Evolutionary conservation across 176 grass and related monocot genomes (phyloP).

Genomic region (Ensete glaucum): DNA sequence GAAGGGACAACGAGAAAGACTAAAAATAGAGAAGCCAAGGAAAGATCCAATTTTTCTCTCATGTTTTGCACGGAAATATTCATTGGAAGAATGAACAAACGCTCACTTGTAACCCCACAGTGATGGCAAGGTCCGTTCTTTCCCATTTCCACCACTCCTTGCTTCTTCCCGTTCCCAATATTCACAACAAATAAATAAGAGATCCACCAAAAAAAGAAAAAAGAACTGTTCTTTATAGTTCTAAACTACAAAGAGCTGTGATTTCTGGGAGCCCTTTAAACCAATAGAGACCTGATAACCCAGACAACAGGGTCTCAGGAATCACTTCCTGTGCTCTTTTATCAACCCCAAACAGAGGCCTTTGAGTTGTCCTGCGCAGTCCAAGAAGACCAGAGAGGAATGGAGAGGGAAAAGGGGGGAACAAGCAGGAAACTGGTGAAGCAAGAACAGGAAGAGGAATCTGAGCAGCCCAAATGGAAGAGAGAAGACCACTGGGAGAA

Average conservation of each 20-base stretch:
- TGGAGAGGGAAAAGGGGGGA: background rate
- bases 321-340: background rate
- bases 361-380: background rate
- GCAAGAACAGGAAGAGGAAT: background rate
- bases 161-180: conserved; percentile 14
- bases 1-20: background rate
- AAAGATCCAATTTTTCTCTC: conserved; percentile 7
- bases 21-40: conserved; percentile 18
- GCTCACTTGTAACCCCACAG: conserved; percentile 99
- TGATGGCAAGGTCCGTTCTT: conserved; percentile 94
- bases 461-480: conserved; percentile 8
- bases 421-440: background rate
- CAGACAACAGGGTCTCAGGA: background rate
- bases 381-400: background rate
- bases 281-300: background rate
- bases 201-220: conserved; percentile 9
- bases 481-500: conserved; percentile 6
- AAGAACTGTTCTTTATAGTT: background rate
- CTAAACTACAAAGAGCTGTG: background rate
- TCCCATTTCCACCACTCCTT: conserved; percentile 34
- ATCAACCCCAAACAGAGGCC: background rate
- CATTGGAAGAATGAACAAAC: conserved; percentile 38
- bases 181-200: conserved; percentile 27
- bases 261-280: background rate
- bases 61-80: background rate